phyloP scores from a whole-genome alignment of 108 stramenopile species.

The Skeletonema tropicum region DNA sequence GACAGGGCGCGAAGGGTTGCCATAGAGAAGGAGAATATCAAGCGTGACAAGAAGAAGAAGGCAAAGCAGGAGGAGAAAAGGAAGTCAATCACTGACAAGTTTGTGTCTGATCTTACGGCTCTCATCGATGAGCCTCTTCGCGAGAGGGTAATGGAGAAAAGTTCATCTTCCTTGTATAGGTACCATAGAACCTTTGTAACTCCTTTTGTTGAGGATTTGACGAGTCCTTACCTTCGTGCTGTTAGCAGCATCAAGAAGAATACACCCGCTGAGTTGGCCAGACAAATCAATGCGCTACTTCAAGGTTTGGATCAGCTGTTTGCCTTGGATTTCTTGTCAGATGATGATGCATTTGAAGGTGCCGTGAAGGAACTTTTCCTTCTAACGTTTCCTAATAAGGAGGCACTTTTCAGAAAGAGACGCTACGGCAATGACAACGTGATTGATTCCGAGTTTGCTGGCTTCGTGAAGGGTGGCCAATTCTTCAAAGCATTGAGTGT shows the following conservation, averaged over 20 bases:
- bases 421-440: too few relatives aligned
- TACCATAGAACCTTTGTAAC: not conserved
- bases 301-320: not conserved
- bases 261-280: not conserved
- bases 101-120: not conserved
- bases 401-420: not conserved
- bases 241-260: not conserved
- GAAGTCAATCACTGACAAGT: not conserved
- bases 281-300: not conserved
- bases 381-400: conserved; percentile 3
- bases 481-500: not conserved
- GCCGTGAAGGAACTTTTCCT: not conserved
- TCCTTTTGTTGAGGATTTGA: not conserved
- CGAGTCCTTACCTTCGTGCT: not conserved
- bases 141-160: not conserved
- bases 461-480: not conserved
- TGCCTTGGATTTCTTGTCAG: conserved; percentile 1
- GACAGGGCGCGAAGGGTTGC: not conserved
- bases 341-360: conserved; percentile 13
- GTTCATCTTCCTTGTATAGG: not conserved
- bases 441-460: not conserved
- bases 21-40: not conserved
- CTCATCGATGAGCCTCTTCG: not conserved
- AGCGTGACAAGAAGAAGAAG: not conserved
- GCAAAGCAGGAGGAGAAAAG: not conserved